Evolutionary conservation across 2,329 filamentous ascomycete genomes (phyloP).

Genomic region (Hymenoscyphus albidus): DNA sequence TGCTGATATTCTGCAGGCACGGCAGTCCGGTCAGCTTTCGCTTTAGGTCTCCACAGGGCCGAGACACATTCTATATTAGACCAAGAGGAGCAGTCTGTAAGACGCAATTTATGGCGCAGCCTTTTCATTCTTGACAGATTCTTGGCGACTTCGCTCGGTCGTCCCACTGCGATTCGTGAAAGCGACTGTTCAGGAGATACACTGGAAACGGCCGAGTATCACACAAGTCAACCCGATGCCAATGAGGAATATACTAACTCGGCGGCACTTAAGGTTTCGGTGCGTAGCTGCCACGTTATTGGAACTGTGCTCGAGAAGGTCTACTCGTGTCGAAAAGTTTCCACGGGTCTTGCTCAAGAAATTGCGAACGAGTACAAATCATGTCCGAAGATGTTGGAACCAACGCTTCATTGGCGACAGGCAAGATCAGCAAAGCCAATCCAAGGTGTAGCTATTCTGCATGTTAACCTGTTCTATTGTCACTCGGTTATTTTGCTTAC

Average conservation of each 20-base stretch:
- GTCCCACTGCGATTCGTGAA: constrained; percentile 58
- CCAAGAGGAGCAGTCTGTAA: constrained; percentile 42
- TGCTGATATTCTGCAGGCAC: constrained; percentile 43
- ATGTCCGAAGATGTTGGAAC: constrained; percentile 48
- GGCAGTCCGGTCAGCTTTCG: constrained; percentile 60
- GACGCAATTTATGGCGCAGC: constrained; percentile 60
- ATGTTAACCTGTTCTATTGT: constrained; percentile 58
- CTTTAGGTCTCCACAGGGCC: constrained; percentile 58
- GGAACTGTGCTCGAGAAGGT: constrained; percentile 55
- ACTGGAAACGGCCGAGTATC: constrained; percentile 29
- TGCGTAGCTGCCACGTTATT: constrained; percentile 55
- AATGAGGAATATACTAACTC: constrained; percentile 32
- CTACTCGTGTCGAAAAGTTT: constrained; percentile 58
- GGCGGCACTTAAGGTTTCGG: constrained; percentile 49
- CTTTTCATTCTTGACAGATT: constrained; percentile 63
- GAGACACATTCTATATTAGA: constrained; percentile 54
- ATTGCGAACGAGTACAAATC: constrained; percentile 51
- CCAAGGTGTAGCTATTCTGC: constrained; percentile 56
- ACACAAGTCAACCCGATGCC: constrained; percentile 16
- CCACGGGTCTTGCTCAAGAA: constrained; percentile 52
- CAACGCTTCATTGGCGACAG: constrained; percentile 48
- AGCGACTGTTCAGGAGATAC: constrained; percentile 56
- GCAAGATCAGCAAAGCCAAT: constrained; percentile 43
- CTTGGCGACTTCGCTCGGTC: constrained; percentile 58
- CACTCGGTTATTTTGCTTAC: constrained; percentile 62